These are phyloP conservation scores for Seiridium unicorne DNA, from an alignment of 2,329 filamentous ascomycete species.

Conservation along the genomic window DNA sequence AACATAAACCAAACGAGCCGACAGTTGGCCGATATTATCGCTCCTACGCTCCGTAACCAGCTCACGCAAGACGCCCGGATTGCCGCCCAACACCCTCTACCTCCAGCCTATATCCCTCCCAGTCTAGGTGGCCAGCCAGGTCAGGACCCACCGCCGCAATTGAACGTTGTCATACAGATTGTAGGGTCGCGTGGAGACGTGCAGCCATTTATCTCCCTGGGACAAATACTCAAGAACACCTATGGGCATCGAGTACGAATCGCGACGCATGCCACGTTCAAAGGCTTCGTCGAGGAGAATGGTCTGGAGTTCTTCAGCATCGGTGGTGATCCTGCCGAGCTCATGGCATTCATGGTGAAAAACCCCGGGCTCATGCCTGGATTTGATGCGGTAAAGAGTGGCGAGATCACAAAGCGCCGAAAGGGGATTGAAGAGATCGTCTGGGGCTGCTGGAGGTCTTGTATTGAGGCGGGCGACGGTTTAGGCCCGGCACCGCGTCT, in stretches of 20 bases:
- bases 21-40: constrained; percentile 65
- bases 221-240: constrained; percentile 43
- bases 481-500: constrained; percentile 39
- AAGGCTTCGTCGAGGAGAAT: constrained; percentile 49
- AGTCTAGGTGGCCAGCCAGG: constrained; percentile 65
- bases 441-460: constrained; percentile 71
- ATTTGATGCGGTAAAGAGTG: constrained; percentile 63
- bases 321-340: constrained; percentile 52
- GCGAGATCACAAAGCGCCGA: constrained; percentile 65
- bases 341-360: constrained; percentile 68
- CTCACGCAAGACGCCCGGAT: constrained; percentile 44
- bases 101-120: constrained; percentile 71
- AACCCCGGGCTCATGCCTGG: constrained; percentile 74
- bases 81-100: constrained; percentile 41
- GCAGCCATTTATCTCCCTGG: constrained; percentile 59
- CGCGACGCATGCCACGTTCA: constrained; percentile 54
- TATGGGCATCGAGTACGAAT: constrained; percentile 55
- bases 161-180: constrained; percentile 56
- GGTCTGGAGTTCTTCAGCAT: constrained; percentile 57
- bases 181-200: constrained; percentile 53
- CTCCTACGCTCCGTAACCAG: constrained; percentile 60
- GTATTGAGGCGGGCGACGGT: constrained; percentile 68
- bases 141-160: constrained; percentile 27
- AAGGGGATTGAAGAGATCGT: constrained; percentile 68
- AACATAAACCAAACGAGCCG: constrained; percentile 71